Evolutionary conservation across 352 stramenopile genomes (phyloP).

Genomic region (Phytophthora cryptogea): DNA sequence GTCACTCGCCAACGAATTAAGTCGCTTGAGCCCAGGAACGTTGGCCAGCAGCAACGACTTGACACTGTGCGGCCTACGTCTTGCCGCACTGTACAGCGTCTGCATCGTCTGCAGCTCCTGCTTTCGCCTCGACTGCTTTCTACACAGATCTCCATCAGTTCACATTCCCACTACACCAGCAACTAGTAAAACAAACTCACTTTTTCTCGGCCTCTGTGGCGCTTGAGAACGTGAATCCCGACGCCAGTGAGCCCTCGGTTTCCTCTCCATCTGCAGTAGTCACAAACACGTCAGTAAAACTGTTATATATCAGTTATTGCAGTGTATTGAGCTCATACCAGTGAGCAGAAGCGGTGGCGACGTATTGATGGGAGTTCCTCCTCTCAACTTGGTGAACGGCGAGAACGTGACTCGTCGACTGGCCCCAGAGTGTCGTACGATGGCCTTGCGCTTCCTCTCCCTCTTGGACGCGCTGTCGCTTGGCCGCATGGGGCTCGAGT

Average conservation of each 20-base stretch:
- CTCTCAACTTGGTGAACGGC: constrained; percentile 63
- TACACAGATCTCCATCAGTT: constrained; percentile 10
- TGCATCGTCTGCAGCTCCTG: constrained; percentile 53
- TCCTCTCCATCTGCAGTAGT: constrained; percentile 20
- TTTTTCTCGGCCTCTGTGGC: constrained; percentile 36
- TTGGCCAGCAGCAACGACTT: constrained; percentile 43
- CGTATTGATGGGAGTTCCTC: constrained; percentile 14
- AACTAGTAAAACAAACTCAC: constrained; percentile 17
- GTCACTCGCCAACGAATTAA: constrained; percentile 32
- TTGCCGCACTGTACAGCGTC: constrained; percentile 48
- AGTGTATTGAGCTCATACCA: constrained; percentile 18
- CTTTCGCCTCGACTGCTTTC: constrained; percentile 40
- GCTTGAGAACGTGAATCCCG: constrained; percentile 49
- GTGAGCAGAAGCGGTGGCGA: constrained; percentile 8
- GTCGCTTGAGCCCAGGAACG: constrained; percentile 43
- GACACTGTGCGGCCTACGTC: constrained; percentile 41
- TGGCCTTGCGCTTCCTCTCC: constrained; percentile 17
- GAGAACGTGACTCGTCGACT: constrained; percentile 75
- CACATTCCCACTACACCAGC: neutral
- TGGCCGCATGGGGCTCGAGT: constrained; percentile 24
- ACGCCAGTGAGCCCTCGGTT: constrained; percentile 25
- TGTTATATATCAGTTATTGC: neutral
- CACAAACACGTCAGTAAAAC: neutral
- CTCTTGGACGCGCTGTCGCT: constrained; percentile 24
- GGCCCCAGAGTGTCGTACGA: constrained; percentile 31